Conservation (phyloP, 345 rosid genomes). For the Aquilaria yunnanensis region DNA sequence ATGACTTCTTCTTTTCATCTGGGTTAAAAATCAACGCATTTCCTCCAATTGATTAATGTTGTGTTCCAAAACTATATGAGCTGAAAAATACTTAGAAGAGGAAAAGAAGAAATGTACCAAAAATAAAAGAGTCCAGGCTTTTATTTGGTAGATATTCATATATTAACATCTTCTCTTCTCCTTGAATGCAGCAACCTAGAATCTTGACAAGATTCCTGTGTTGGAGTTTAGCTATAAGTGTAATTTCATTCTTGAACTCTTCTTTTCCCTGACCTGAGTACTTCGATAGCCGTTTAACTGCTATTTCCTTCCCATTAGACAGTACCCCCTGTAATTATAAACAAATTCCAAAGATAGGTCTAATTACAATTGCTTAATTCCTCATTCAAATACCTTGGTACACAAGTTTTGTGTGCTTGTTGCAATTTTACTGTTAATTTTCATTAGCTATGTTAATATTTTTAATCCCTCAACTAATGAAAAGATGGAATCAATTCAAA, state of each 20-base stretch:
- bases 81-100: neutral
- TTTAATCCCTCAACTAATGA: no score
- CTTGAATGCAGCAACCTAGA: no score
- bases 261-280: slow-evolving; percentile 44
- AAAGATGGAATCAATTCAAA: no score
- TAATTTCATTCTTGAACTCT: slow-evolving; percentile 19
- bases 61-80: neutral
- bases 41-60: neutral
- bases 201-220: no score
- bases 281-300: slow-evolving; percentile 42
- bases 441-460: no score
- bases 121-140: slow-evolving; percentile 16
- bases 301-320: slow-evolving; percentile 38
- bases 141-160: no score
- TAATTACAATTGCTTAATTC: no score
- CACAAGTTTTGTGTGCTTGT: slow-evolving; percentile 26
- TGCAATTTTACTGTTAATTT: slow-evolving; percentile 23
- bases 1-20: slow-evolving; percentile 19
- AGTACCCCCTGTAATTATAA: no score
- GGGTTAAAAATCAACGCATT: neutral
- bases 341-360: no score
- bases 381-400: no score
- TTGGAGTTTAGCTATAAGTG: no score
- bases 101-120: slow-evolving; percentile 27
- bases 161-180: no score